These are phyloP conservation scores for Citrus trifoliata DNA, from an alignment of 345 rosid genomes.

Conservation along the genomic window DNA sequence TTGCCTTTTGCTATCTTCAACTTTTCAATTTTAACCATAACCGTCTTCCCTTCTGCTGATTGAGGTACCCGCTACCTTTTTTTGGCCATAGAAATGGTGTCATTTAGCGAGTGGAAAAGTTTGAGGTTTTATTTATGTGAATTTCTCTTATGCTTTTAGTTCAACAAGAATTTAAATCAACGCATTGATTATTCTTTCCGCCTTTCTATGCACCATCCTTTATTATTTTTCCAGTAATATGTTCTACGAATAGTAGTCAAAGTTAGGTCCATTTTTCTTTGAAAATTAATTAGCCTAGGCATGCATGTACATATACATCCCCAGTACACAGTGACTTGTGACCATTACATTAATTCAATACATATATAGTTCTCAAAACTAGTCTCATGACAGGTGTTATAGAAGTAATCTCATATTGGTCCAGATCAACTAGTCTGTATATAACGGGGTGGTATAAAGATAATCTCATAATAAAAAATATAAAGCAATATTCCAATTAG, in stretches of 20 bases:
- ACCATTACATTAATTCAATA: no score
- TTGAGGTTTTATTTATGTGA: neutral
- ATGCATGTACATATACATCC: no score
- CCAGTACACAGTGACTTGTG: neutral
- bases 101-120: neutral
- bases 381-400: no score
- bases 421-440: no score
- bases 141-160: no score
- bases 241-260: neutral
- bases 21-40: neutral
- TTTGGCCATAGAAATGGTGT: neutral
- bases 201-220: neutral
- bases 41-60: neutral
- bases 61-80: neutral
- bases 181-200: neutral
- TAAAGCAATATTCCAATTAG: neutral
- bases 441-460: no score
- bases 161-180: neutral
- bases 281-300: neutral
- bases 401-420: no score
- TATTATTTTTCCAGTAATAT: neutral
- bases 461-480: no score
- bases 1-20: neutral
- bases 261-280: constrained; percentile 4
- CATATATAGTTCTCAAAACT: neutral